A percentile compares a stretch with the other conserved stretches of the same genome.
Evolutionary conservation across 108 stramenopile species (phyloP).

Genomic region (Skeletonema marinoi): DNA sequence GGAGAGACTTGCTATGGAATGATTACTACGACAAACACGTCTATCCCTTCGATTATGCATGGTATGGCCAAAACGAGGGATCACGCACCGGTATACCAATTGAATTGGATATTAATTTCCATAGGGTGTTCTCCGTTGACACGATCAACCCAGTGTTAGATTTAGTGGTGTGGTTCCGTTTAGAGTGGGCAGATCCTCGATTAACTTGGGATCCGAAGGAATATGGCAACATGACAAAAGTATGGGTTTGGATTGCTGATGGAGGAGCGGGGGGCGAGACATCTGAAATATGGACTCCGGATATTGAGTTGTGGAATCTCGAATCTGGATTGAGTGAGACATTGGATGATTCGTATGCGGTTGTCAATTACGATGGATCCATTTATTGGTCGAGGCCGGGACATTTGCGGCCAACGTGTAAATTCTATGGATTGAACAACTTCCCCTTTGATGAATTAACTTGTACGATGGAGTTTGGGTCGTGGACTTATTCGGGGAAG

Average conservation of each 20-base stretch:
- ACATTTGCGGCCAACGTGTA: constrained; percentile 40
- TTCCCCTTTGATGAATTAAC: constrained; percentile 48
- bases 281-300: constrained; percentile 58
- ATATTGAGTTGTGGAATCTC: constrained; percentile 52
- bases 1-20: constrained; percentile 11
- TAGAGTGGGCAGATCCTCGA: constrained; percentile 47
- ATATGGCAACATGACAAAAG: constrained; percentile 21
- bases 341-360: constrained; percentile 39
- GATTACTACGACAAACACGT: constrained; percentile 26
- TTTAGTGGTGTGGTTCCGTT: constrained; percentile 50
- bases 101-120: constrained; percentile 48
- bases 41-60: constrained; percentile 51
- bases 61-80: constrained; percentile 6
- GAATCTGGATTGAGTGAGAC: constrained; percentile 15
- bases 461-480: constrained; percentile 46
- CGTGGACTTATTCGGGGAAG: constrained; percentile 37
- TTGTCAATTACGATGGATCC: constrained; percentile 23
- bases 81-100: constrained; percentile 34
- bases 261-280: constrained; percentile 43
- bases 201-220: constrained; percentile 40
- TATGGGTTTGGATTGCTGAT: constrained; percentile 40
- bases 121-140: constrained; percentile 38
- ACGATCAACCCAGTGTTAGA: constrained; percentile 34
- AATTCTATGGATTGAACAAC: constrained; percentile 37
- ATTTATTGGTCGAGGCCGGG: constrained; percentile 51